Evolutionary conservation across 2,329 filamentous ascomycete species (phyloP).

Genomic region (Ophiostoma quercus): DNA sequence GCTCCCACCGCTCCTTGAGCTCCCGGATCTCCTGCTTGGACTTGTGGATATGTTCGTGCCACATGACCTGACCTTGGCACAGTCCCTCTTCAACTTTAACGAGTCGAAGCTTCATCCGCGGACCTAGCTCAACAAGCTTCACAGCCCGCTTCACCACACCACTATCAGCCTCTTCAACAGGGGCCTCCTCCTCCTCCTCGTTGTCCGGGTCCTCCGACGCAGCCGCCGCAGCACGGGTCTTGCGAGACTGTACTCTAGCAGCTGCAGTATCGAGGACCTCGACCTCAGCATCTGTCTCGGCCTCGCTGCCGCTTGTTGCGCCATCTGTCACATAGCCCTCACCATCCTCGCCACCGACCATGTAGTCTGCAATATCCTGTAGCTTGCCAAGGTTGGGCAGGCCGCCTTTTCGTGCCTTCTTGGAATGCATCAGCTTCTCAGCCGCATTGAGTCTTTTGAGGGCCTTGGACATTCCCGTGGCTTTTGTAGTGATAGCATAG

Average conservation of each 20-base stretch:
- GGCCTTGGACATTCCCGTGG: slow-evolving; percentile 76
- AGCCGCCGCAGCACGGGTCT: slow-evolving; percentile 45
- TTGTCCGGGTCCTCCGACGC: slow-evolving; percentile 39
- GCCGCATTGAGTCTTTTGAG: slow-evolving; percentile 79
- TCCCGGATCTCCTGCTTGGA: slow-evolving; percentile 68
- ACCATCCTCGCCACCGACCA: slow-evolving; percentile 74
- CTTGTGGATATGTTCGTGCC: slow-evolving; percentile 94
- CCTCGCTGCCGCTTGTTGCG: slow-evolving; percentile 75
- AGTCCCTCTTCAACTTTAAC: slow-evolving; percentile 96
- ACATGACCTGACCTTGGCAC: slow-evolving; percentile 86
- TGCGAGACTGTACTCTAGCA: slow-evolving; percentile 53
- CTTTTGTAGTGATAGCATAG: slow-evolving; percentile 88
- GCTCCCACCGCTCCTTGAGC: slow-evolving; percentile 77
- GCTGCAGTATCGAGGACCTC: slow-evolving; percentile 67
- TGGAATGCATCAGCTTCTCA: slow-evolving; percentile 64
- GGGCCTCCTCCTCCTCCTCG: slow-evolving; percentile 36
- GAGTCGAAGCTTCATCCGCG: slow-evolving; percentile 79
- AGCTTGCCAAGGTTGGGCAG: slow-evolving; percentile 87
- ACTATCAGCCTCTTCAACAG: slow-evolving; percentile 37
- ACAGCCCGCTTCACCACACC: slow-evolving; percentile 79
- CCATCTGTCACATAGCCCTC: slow-evolving; percentile 80
- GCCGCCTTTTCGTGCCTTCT: slow-evolving; percentile 59
- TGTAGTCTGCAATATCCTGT: slow-evolving; percentile 89
- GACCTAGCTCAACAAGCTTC: slow-evolving; percentile 87
- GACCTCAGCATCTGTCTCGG: slow-evolving; percentile 92